A percentile compares a stretch with the other conserved stretches of the same genome.
phyloP scores from a whole-genome alignment of 371 early-diverging fungal genomes.

The Mucor sp. region DNA sequence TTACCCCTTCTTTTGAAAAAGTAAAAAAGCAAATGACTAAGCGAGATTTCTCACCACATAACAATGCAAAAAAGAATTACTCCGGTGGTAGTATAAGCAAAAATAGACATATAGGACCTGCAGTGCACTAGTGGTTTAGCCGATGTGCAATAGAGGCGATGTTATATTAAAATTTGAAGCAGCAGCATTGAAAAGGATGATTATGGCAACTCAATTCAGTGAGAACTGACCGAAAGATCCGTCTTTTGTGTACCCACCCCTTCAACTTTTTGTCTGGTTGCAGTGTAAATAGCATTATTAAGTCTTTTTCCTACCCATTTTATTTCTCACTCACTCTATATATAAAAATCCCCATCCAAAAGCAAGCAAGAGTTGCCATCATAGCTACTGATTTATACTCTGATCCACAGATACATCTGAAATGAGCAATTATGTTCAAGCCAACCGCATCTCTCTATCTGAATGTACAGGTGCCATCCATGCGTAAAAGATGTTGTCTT shows the following conservation, averaged over 20 bases:
- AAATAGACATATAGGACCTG: too few species aligned
- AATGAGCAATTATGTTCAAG: background rate
- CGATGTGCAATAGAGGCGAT: too few species aligned
- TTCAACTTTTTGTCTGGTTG: background rate
- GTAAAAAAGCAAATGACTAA: too few species aligned
- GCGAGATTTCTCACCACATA: too few species aligned
- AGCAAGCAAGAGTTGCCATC: background rate
- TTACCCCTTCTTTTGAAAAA: too few species aligned
- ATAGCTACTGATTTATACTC: background rate
- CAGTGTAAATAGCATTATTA: constrained; percentile 1
- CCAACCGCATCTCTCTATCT: background rate
- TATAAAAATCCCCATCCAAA: background rate
- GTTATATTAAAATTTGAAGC: too few species aligned
- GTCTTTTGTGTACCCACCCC: background rate
- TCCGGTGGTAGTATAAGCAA: too few species aligned
- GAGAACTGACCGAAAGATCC: background rate
- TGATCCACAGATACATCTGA: background rate
- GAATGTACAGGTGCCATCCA: too few species aligned
- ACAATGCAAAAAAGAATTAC: too few species aligned
- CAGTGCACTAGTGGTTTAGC: too few species aligned
- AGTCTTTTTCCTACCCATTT: background rate
- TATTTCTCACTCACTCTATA: constrained; percentile 2
- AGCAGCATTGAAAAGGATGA: too few species aligned
- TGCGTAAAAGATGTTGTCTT: too few species aligned
- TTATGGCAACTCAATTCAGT: background rate